phyloP scores from a whole-genome alignment of 176 grass and related monocot species.

The Aegilops longissima region DNA sequence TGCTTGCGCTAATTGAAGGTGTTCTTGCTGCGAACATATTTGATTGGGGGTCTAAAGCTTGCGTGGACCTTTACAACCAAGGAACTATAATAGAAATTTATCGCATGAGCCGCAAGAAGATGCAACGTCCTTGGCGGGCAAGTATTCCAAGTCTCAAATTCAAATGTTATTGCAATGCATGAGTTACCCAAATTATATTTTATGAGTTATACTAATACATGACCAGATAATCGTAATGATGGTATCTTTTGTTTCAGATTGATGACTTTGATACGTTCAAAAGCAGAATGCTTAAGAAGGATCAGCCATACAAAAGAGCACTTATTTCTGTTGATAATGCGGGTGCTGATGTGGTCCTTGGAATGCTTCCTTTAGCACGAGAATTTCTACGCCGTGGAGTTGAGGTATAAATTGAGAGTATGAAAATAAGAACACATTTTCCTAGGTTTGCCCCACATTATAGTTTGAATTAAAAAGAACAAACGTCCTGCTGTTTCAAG shows the following conservation, averaged over 20 bases:
- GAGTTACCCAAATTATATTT: constrained; percentile 10
- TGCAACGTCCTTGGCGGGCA: constrained; percentile 96
- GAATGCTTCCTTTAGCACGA: constrained; percentile 97
- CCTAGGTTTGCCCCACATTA: constrained; percentile 5
- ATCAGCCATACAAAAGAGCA: constrained; percentile 87
- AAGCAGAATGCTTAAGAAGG: constrained; percentile 90
- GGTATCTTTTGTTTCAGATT: constrained; percentile 60
- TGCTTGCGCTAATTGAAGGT: constrained; percentile 88
- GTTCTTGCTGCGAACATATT: constrained; percentile 99
- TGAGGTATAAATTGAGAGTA: constrained; percentile 54
- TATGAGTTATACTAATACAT: not conserved
- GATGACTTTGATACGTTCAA: constrained; percentile 94
- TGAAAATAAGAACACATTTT: not conserved
- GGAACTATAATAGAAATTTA: constrained; percentile 99
- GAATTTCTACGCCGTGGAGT: constrained; percentile 81
- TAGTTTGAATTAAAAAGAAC: constrained; percentile 19
- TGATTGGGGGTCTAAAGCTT: constrained; percentile 97
- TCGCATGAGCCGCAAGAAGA: constrained; percentile 99
- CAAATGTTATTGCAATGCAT: constrained; percentile 19
- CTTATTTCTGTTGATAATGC: constrained; percentile 97
- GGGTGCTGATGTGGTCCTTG: constrained; percentile 95
- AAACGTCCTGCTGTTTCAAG: not conserved
- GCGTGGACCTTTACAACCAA: constrained; percentile 98
- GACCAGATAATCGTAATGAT: not conserved
- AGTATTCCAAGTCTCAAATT: constrained; percentile 30